Evolutionary conservation across 176 grass and related monocot genomes (phyloP).

Genomic region (Puccinellia tenuiflora): DNA sequence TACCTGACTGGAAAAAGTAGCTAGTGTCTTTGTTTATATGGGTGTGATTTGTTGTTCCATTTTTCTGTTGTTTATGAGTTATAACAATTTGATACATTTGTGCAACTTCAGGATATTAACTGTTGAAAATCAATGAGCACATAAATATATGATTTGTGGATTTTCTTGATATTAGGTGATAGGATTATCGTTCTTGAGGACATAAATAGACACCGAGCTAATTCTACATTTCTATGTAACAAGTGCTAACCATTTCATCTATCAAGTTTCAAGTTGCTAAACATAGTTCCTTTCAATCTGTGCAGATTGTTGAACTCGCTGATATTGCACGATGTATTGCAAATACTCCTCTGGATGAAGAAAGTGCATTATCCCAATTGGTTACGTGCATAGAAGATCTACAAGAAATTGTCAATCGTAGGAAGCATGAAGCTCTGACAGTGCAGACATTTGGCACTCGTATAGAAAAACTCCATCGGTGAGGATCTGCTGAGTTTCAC

Average conservation of each 20-base stretch:
- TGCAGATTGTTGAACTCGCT: conserved; percentile 94
- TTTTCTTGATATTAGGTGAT: neutral
- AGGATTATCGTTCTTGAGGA: neutral
- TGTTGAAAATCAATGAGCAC: neutral
- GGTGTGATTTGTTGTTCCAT: neutral
- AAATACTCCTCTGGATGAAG: conserved; percentile 84
- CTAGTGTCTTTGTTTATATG: neutral
- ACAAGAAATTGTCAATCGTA: conserved; percentile 91
- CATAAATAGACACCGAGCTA: neutral
- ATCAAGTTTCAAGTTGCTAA: conserved; percentile 4
- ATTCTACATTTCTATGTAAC: neutral
- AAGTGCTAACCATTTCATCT: neutral
- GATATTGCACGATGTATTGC: conserved; percentile 98
- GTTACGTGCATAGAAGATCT: conserved; percentile 98
- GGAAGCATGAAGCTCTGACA: conserved; percentile 86
- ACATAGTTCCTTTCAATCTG: conserved; percentile 15
- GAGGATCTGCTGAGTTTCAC: conserved; percentile 16
- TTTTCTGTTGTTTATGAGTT: conserved; percentile 1
- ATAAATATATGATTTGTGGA: neutral
- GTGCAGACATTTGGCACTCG: conserved; percentile 98
- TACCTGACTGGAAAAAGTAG: neutral
- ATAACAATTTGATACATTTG: neutral
- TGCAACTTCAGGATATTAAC: neutral
- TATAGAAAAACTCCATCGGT: conserved; percentile 99
- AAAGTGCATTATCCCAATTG: conserved; percentile 72